Evolutionary conservation across 768 basidiomycete species (phyloP).

Genomic region (Termitomyces bulborhizus): DNA sequence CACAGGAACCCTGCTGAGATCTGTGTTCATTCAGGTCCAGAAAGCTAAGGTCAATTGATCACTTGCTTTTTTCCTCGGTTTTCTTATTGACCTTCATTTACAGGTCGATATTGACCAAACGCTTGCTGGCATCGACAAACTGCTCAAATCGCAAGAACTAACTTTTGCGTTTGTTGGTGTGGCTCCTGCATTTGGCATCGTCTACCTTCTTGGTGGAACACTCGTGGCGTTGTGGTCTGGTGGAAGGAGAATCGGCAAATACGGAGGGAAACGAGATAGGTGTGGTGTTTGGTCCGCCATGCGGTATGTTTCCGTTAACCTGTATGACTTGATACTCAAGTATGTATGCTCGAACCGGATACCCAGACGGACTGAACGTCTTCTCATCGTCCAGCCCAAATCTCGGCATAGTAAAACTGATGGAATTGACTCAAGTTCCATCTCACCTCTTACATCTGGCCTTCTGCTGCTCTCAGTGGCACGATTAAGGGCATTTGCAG

Average conservation of each 20-base stretch:
- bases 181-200: constrained; percentile 78
- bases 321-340: neutral
- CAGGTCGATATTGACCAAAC: constrained; percentile 93
- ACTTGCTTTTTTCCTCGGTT: neutral
- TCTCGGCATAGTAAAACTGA: neutral
- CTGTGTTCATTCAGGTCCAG: constrained; percentile 88
- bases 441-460: constrained; percentile 57
- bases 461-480: constrained; percentile 67
- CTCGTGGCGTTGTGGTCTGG: constrained; percentile 43
- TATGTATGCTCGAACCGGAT: neutral
- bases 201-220: constrained; percentile 62
- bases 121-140: constrained; percentile 84
- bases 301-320: constrained; percentile 35
- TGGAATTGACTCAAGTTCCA: constrained; percentile 13
- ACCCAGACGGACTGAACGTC: constrained; percentile 58
- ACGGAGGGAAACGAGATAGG: constrained; percentile 52
- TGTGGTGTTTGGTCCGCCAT: constrained; percentile 64
- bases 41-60: constrained; percentile 71
- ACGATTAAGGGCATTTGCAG: constrained; percentile 59
- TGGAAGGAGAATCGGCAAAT: constrained; percentile 39
- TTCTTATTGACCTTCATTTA: neutral
- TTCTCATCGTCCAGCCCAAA: constrained; percentile 47
- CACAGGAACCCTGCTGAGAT: constrained; percentile 73
- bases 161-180: constrained; percentile 98
- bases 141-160: constrained; percentile 89